These are phyloP conservation scores for Ramicandelaber brevisporus DNA, from an alignment of 192 early-diverging fungal genomes.

Conservation along the genomic window DNA sequence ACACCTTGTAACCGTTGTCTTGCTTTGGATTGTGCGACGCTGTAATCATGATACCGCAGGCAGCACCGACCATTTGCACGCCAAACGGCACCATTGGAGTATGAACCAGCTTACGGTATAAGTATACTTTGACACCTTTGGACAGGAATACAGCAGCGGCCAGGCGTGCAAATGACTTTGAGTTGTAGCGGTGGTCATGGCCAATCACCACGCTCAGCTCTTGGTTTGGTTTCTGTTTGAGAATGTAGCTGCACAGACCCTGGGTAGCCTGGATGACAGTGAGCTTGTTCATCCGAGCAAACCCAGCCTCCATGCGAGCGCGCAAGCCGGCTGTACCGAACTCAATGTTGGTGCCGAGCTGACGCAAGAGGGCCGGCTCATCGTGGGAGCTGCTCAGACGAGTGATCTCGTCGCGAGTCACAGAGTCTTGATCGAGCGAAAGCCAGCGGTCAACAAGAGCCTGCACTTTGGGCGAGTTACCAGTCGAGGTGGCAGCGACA, in stretches of 20 bases:
- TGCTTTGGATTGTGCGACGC: slow-evolving; percentile 87
- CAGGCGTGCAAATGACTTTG: slow-evolving; percentile 48
- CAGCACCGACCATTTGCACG: slow-evolving; percentile 38
- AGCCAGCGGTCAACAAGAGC: slow-evolving; percentile 3
- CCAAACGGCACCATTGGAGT: slow-evolving; percentile 73
- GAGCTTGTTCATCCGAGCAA: slow-evolving; percentile 74
- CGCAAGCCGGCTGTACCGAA: slow-evolving; percentile 77
- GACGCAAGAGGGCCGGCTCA: slow-evolving; percentile 18
- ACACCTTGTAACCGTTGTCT: slow-evolving; percentile 79
- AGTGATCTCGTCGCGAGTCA: slow-evolving; percentile 29
- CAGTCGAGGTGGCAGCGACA: no score
- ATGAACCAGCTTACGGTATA: slow-evolving; percentile 42
- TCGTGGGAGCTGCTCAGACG: slow-evolving; percentile 17
- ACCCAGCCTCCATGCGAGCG: slow-evolving; percentile 84
- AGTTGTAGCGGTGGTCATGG: slow-evolving; percentile 85
- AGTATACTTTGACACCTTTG: slow-evolving; percentile 55
- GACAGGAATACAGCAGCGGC: slow-evolving; percentile 61
- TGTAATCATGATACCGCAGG: slow-evolving; percentile 87
- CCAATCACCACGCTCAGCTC: slow-evolving; percentile 70
- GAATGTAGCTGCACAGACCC: slow-evolving; percentile 48
- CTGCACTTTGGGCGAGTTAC: no score
- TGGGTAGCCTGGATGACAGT: slow-evolving; percentile 86
- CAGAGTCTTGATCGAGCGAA: slow-evolving; percentile 17
- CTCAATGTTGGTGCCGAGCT: slow-evolving; percentile 36
- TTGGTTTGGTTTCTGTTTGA: slow-evolving; percentile 20